Conservation (phyloP, 176 grass and related monocot species). For the Olyra latifolia region DNA sequence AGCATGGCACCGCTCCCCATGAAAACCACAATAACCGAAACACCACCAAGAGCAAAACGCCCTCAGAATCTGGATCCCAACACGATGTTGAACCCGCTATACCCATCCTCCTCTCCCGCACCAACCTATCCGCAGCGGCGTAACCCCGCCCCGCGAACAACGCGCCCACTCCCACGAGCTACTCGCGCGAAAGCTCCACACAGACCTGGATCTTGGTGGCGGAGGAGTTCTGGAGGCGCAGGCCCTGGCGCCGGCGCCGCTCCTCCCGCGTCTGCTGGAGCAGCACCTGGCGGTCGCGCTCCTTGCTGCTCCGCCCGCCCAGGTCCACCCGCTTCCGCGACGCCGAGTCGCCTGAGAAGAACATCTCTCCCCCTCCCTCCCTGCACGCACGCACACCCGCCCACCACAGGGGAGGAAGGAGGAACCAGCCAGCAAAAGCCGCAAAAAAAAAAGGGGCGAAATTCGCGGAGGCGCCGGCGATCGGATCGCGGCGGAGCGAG, state of each 20-base stretch:
- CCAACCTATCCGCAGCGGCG: background rate
- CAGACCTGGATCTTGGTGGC: slow-evolving; percentile 93
- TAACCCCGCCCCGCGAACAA: background rate
- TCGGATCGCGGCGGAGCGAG: slow-evolving; percentile 30
- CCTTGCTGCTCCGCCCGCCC: slow-evolving; percentile 90
- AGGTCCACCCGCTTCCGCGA: slow-evolving; percentile 84
- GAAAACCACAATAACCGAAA: background rate
- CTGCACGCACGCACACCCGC: background rate
- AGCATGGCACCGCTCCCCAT: background rate
- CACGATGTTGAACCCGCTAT: background rate
- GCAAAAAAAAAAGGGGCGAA: background rate
- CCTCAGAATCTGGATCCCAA: background rate
- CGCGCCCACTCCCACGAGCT: background rate
- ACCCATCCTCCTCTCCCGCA: background rate
- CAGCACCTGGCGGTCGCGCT: slow-evolving; percentile 89
- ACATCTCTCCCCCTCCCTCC: slow-evolving; percentile 46
- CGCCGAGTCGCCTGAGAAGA: slow-evolving; percentile 89
- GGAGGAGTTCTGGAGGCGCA: slow-evolving; percentile 69
- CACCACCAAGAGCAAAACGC: background rate
- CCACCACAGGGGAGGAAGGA: background rate
- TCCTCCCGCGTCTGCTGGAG: slow-evolving; percentile 84
- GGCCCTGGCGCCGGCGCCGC: slow-evolving; percentile 54
- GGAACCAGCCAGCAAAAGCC: background rate
- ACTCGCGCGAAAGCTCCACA: background rate
- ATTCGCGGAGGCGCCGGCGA: background rate